Base-by-base conservation (phyloP, 768 basidiomycete genomes). In the Trametes meyenii region DNA sequence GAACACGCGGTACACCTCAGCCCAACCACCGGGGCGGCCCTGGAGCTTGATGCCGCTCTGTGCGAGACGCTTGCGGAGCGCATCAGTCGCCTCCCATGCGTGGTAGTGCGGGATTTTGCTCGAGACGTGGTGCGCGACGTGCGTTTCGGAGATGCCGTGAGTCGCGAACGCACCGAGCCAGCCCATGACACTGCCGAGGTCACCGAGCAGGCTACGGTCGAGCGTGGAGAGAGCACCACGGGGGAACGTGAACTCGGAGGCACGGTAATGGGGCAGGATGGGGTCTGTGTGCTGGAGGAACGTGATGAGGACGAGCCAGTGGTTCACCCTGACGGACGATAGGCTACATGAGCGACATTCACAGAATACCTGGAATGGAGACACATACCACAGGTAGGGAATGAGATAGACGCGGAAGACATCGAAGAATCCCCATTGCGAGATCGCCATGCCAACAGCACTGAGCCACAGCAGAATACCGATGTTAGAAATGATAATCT, bases 231-330 rank as follows among this genome's bases (percentile, higher is more conserved):
- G 86, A 16, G 96, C 96, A 60, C 96, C 96, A 67, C 94, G 92
- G 45, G 89, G 80, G 83, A 98, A 99, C 40, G 88, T 95, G 82
- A 96, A 98, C 71, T 90, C 88, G 39, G 85, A 72, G 14, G 88
- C 85, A 65, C 92, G 90, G 82, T 97, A 98, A 77, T 98, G 96
- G 50, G 96, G 96, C 45, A 98, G 85, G 48, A 90, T 74, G 19
- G 96, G 94, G 77, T 98, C 96, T 69, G 96, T 98, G 81, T 99
- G 96, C 79, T 99, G 96, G 52, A 98, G 82, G 89, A 94, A 98
- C 19, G 95, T 97, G 79, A 98, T 97, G 69, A 94, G 70, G 59
- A 98, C 93, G 55, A 98, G 83, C 95, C 95, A 97, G 81, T 94
- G 92, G 81, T 93, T 93, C 55, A 89, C 86, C 87, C 85, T 88